Evolutionary conservation across 208 protist genomes (phyloP).

Genomic region (Angomonas desouzai): DNA sequence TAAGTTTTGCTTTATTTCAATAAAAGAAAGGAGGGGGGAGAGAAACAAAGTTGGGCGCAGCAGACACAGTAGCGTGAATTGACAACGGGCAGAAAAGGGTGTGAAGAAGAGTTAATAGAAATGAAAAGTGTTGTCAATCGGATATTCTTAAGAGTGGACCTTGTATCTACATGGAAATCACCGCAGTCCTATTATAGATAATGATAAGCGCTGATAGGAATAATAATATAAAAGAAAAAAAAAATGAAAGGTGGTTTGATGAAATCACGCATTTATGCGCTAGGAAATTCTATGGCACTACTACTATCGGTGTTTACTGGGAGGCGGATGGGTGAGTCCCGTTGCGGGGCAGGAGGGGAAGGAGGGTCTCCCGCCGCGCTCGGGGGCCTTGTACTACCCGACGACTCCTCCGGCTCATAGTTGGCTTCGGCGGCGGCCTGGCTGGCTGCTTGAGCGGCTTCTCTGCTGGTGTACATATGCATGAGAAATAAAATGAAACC

Average conservation of each 20-base stretch:
- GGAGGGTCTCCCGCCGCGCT: conserved; percentile 8
- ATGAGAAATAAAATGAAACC: conserved; percentile 77
- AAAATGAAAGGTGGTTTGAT: not conserved
- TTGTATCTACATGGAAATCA: not conserved
- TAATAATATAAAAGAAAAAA: conserved; percentile 1
- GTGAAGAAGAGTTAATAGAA: too few species aligned
- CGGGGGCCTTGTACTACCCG: conserved; percentile 2
- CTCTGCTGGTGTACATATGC: conserved; percentile 74
- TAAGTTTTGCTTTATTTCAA: not conserved
- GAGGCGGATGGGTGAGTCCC: conserved; percentile 39
- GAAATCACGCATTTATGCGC: not conserved
- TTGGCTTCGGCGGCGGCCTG: conserved; percentile 6
- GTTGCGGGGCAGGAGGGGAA: conserved; percentile 20
- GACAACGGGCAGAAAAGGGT: too few species aligned
- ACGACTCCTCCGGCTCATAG: conserved; percentile 14
- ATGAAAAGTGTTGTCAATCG: not conserved
- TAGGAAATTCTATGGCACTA: conserved; percentile 4
- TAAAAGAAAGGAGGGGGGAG: conserved; percentile 2
- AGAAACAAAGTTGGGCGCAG: not conserved
- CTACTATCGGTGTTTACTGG: conserved; percentile 36
- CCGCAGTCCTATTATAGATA: not conserved
- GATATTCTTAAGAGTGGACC: not conserved
- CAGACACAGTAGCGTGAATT: too few species aligned
- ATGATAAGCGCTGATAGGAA: not conserved
- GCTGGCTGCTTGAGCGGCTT: conserved; percentile 21